phyloP scores from a whole-genome alignment of 805 yeast genomes.

The Nakazawaea holstii region DNA sequence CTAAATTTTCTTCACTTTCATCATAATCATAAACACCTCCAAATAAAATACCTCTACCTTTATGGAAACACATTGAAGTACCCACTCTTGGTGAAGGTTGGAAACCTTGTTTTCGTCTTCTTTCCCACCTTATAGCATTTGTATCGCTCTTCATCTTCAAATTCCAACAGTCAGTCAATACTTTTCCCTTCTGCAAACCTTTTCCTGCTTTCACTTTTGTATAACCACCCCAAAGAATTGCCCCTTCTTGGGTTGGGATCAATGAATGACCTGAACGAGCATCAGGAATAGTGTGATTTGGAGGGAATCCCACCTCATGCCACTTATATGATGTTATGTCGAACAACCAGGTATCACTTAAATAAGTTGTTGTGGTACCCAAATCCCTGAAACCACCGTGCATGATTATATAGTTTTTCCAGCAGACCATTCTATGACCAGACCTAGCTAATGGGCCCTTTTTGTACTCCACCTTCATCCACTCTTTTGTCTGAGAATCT shows the following conservation, averaged over 20 bases:
- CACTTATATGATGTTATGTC: slow-evolving; percentile 87
- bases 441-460: slow-evolving; percentile 81
- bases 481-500: slow-evolving; percentile 78
- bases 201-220: slow-evolving; percentile 87
- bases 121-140: slow-evolving; percentile 75
- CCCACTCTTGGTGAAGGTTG: slow-evolving; percentile 95
- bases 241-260: slow-evolving; percentile 75
- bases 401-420: slow-evolving; percentile 86
- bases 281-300: slow-evolving; percentile 77
- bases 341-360: slow-evolving; percentile 87
- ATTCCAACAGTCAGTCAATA: slow-evolving; percentile 79
- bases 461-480: slow-evolving; percentile 80
- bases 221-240: slow-evolving; percentile 87
- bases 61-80: slow-evolving; percentile 81
- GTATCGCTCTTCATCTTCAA: slow-evolving; percentile 84
- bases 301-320: slow-evolving; percentile 85
- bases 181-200: slow-evolving; percentile 88
- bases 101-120: slow-evolving; percentile 83
- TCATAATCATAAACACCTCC: slow-evolving; percentile 96
- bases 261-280: slow-evolving; percentile 92
- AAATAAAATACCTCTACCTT: slow-evolving; percentile 86
- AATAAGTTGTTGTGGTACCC: slow-evolving; percentile 76
- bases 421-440: slow-evolving; percentile 83
- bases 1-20: slow-evolving; percentile 90
- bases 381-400: slow-evolving; percentile 94